These are phyloP conservation scores for Phytopythium ostracodes DNA, from an alignment of 352 stramenopile genomes.

Conservation along the genomic window DNA sequence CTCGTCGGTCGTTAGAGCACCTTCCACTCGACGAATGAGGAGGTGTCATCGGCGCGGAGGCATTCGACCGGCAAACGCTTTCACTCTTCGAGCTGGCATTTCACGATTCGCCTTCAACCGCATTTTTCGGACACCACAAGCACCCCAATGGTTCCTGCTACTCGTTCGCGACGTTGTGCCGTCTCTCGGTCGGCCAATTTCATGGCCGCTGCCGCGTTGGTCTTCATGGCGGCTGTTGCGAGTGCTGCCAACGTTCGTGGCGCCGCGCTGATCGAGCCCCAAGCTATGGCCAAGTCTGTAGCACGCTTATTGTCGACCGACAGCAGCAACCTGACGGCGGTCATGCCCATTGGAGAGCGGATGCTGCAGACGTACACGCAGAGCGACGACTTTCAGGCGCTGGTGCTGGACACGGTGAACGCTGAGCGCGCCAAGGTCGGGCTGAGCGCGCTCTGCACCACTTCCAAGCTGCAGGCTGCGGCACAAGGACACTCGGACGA, in stretches of 20 bases:
- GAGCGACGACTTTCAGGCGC: constrained; percentile 11
- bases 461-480: constrained; percentile 25
- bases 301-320: background rate
- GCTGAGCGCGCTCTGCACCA: constrained; percentile 31
- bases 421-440: constrained; percentile 30
- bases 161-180: background rate
- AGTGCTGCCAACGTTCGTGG: background rate
- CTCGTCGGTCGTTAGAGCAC: background rate
- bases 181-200: background rate
- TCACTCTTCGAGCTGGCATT: background rate
- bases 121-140: background rate
- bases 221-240: background rate
- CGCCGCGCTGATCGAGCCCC: background rate
- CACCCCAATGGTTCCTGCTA: background rate
- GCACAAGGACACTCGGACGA: constrained; percentile 32
- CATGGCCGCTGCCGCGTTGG: background rate
- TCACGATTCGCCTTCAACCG: background rate
- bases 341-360: background rate
- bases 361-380: constrained; percentile 1
- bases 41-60: background rate
- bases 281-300: background rate
- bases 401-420: constrained; percentile 48
- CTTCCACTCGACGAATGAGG: background rate
- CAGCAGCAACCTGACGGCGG: background rate
- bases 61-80: background rate